These are phyloP conservation scores for Aspergillus intermedius DNA, from an alignment of 2,329 filamentous ascomycete species.

Conservation along the genomic window DNA sequence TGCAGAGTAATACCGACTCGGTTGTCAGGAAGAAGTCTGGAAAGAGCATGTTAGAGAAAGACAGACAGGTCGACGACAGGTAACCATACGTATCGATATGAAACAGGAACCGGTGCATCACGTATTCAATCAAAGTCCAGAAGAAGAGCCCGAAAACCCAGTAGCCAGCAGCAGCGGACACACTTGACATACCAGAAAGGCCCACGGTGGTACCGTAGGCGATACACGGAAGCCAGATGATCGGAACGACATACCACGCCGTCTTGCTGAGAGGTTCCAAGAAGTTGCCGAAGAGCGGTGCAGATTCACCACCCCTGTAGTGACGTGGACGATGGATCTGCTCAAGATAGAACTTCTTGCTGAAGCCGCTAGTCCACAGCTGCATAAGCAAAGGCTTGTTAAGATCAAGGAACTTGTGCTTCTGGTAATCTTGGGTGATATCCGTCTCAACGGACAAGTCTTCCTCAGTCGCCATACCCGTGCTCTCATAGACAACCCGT, in stretches of 20 bases:
- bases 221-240: constrained; percentile 76
- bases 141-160: constrained; percentile 66
- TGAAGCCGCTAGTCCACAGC: constrained; percentile 80
- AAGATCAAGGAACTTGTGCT: constrained; percentile 89
- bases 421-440: constrained; percentile 66
- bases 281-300: constrained; percentile 94
- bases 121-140: constrained; percentile 88
- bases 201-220: constrained; percentile 65
- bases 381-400: constrained; percentile 78
- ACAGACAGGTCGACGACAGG: background rate
- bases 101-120: constrained; percentile 83
- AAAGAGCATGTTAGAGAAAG: constrained; percentile 13
- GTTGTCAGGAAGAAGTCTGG: constrained; percentile 82
- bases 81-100: constrained; percentile 77
- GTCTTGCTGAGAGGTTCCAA: constrained; percentile 96
- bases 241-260: constrained; percentile 85
- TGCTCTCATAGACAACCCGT: constrained; percentile 46
- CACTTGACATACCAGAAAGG: constrained; percentile 52
- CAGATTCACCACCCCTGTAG: constrained; percentile 87
- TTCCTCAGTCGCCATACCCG: constrained; percentile 83
- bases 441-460: constrained; percentile 87
- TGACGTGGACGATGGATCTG: constrained; percentile 94
- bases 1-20: constrained; percentile 77
- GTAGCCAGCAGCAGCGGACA: constrained; percentile 50
- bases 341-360: constrained; percentile 92